Base-by-base conservation (phyloP, 148 eudicot genomes). In the Rhododendron henanense region DNA sequence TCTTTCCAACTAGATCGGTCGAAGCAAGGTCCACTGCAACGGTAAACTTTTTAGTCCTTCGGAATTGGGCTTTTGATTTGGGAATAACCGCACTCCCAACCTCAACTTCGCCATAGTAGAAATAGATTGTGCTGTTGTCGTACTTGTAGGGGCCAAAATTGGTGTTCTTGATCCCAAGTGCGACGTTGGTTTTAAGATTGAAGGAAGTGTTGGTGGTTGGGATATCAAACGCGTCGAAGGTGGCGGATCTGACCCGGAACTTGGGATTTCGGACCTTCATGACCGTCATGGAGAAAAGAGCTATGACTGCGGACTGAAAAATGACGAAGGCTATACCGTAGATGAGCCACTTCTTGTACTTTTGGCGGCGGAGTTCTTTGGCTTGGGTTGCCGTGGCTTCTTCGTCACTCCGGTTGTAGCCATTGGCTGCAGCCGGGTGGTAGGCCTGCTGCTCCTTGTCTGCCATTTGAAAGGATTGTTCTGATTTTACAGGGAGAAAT, bases 241-340 rank as follows among this genome's bases (percentile, higher is more conserved):
- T 44, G 35, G 89, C 84, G 19, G 81, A 57, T 3, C 33, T 48
- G 1, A 84, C 81, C 5, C 84, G 81, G 35, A 84, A 87, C 7
- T 81, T 87, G 7, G 89, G 89, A 41, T 86, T 84, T 13, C 31
- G 33, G 71, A 87, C 13, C 16, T 83, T 84, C 79, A 87, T 50
- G 11, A 87, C 35, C 4, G 89, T 87, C 6, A 83, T 16, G 33
- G 83, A 21, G 53, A 86, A 75, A 31, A 81, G 13, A 1, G 7
- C 0, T 39, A 87, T 83, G 23, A 87, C 57, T 5, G 3, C 55
- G 2, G 48, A 51, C 37, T 87, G 89, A 14, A 84, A 84, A 3
- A 87, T 25, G 0, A 21, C 44, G 31, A 83, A 83, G n/a, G 39
- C 55, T 8, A 25, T 25, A 7, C 53, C 14, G 4, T 63, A 83